These are phyloP conservation scores for Neckera pumila DNA, from an alignment of 225 moss, liverwort and hornwort genomes.

Conservation along the genomic window DNA sequence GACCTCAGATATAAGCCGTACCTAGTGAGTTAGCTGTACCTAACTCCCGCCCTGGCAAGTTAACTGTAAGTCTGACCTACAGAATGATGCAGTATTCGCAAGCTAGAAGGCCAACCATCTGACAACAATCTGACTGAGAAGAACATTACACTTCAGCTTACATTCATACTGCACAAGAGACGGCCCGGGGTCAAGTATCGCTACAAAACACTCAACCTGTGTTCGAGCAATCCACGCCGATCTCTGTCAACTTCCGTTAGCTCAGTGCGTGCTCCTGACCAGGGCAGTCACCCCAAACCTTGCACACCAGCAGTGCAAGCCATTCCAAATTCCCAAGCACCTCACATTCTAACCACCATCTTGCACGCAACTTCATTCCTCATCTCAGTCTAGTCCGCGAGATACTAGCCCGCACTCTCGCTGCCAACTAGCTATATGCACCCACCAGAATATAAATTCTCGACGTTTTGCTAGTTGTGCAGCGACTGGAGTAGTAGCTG, in stretches of 20 bases:
- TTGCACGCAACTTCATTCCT: too few species aligned
- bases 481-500: background rate
- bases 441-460: too few species aligned
- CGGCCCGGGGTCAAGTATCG: too few species aligned
- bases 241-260: background rate
- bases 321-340: background rate
- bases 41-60: background rate
- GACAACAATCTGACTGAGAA: background rate
- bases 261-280: background rate
- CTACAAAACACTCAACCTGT: background rate
- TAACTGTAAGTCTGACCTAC: background rate
- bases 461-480: background rate
- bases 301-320: background rate
- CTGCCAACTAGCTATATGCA: background rate
- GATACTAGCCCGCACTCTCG: background rate
- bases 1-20: background rate
- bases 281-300: background rate
- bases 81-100: background rate
- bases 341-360: background rate
- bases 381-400: background rate
- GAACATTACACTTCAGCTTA: background rate
- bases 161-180: background rate
- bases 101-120: background rate
- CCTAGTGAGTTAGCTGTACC: background rate
- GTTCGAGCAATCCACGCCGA: background rate